Conservation (phyloP, 495 filamentous ascomycete species). For the Xylona heveae region DNA sequence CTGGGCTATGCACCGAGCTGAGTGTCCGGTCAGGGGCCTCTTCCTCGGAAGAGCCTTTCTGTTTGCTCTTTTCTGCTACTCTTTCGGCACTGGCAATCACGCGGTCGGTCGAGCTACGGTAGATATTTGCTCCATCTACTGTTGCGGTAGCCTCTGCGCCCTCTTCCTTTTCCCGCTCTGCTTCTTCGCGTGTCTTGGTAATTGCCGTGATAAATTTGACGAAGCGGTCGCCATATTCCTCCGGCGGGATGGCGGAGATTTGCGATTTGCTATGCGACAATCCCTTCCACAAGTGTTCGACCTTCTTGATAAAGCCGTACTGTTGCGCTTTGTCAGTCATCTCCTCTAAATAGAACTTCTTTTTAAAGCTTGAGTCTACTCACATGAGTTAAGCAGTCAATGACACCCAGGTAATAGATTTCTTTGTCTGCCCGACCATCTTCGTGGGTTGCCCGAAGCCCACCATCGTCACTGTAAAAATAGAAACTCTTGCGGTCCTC, state of each 20-base stretch:
- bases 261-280: constrained; percentile 56
- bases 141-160: constrained; percentile 18
- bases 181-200: constrained; percentile 76
- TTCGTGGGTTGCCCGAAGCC: constrained; percentile 83
- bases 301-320: constrained; percentile 75
- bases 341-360: too few relatives aligned
- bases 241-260: constrained; percentile 85
- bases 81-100: constrained; percentile 27
- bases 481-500: constrained; percentile 42
- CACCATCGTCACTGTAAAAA: constrained; percentile 89
- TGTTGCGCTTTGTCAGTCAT: too few relatives aligned
- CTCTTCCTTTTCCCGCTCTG: constrained; percentile 33
- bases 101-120: constrained; percentile 18
- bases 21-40: constrained; percentile 27
- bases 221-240: constrained; percentile 85
- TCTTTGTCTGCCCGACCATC: constrained; percentile 67
- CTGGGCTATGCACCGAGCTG: constrained; percentile 27
- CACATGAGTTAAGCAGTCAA: constrained; percentile 92
- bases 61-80: constrained; percentile 20
- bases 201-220: constrained; percentile 77
- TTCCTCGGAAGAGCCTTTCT: constrained; percentile 28
- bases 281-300: constrained; percentile 88
- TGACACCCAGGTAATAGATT: constrained; percentile 95
- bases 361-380: too few relatives aligned
- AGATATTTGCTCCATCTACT: constrained; percentile 12